These are phyloP conservation scores for Fusarium papillatum DNA, from an alignment of 2,329 filamentous ascomycete genomes.

Conservation along the genomic window DNA sequence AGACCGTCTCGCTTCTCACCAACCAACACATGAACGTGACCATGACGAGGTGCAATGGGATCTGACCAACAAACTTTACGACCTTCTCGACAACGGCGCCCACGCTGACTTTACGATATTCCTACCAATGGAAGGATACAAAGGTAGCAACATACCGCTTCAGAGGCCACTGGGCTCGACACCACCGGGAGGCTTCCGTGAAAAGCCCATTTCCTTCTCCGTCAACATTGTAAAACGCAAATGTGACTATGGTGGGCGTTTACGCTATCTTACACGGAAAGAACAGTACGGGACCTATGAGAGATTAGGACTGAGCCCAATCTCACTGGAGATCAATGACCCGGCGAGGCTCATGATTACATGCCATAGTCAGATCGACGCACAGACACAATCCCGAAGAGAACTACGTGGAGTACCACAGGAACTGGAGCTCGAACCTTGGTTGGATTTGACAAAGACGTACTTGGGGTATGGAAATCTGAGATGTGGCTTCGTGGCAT, in stretches of 20 bases:
- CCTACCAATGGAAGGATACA: constrained; percentile 46
- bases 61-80: constrained; percentile 41
- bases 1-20: constrained; percentile 2
- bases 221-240: constrained; percentile 11
- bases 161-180: constrained; percentile 22
- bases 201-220: constrained; percentile 24
- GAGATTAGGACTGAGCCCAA: not conserved
- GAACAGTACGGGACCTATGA: not conserved
- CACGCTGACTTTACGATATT: constrained; percentile 43
- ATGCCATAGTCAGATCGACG: constrained; percentile 16
- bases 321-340: not conserved
- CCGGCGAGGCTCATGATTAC: constrained; percentile 7
- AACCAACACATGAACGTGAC: not conserved
- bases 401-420: constrained; percentile 20
- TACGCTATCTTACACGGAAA: constrained; percentile 11
- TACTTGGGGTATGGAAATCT: not conserved
- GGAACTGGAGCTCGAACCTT: not conserved
- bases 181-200: not conserved
- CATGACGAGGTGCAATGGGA: constrained; percentile 26
- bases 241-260: constrained; percentile 12
- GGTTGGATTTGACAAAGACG: constrained; percentile 4
- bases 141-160: constrained; percentile 28
- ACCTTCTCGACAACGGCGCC: constrained; percentile 35
- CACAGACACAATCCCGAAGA: constrained; percentile 15
- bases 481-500: constrained; percentile 36